phyloP scores from a whole-genome alignment of 2,329 filamentous ascomycete genomes.

The Sclerotiophoma versabilis region DNA sequence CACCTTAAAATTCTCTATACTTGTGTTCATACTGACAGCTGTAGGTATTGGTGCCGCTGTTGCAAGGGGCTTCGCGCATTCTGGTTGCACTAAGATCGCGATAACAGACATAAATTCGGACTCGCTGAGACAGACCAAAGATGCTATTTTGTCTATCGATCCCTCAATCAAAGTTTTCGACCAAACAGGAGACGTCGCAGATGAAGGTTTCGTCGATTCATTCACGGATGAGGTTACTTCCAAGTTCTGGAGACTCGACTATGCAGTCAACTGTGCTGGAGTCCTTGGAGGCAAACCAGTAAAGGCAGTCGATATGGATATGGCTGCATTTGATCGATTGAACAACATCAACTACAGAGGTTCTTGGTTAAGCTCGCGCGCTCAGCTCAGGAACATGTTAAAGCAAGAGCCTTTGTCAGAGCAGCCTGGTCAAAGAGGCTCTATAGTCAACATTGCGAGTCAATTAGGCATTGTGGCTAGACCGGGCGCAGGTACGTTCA shows the following conservation, averaged over 20 bases:
- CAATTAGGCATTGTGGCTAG: constrained; percentile 56
- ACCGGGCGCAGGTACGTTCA: constrained; percentile 30
- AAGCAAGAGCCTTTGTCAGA: constrained; percentile 58
- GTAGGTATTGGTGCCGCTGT: constrained; percentile 65
- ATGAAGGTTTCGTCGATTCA: constrained; percentile 55
- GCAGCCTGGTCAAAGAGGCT: constrained; percentile 45
- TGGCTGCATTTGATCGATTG: constrained; percentile 60
- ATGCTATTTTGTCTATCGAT: constrained; percentile 29
- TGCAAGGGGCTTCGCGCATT: constrained; percentile 57
- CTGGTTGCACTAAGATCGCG: constrained; percentile 60
- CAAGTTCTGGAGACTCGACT: constrained; percentile 60
- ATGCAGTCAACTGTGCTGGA: constrained; percentile 64
- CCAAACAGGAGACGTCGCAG: constrained; percentile 58
- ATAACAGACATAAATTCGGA: constrained; percentile 61
- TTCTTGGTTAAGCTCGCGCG: constrained; percentile 63
- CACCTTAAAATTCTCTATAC: background rate
- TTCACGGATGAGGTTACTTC: constrained; percentile 48
- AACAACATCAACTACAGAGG: constrained; percentile 65
- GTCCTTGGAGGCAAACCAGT: constrained; percentile 53
- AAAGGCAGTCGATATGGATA: constrained; percentile 56
- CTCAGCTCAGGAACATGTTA: constrained; percentile 60
- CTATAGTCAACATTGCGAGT: constrained; percentile 63
- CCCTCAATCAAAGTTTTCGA: constrained; percentile 42
- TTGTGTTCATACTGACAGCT: background rate
- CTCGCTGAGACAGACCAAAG: constrained; percentile 46